Conservation (phyloP, 495 filamentous ascomycete genomes). For the Penicillium paxilli region DNA sequence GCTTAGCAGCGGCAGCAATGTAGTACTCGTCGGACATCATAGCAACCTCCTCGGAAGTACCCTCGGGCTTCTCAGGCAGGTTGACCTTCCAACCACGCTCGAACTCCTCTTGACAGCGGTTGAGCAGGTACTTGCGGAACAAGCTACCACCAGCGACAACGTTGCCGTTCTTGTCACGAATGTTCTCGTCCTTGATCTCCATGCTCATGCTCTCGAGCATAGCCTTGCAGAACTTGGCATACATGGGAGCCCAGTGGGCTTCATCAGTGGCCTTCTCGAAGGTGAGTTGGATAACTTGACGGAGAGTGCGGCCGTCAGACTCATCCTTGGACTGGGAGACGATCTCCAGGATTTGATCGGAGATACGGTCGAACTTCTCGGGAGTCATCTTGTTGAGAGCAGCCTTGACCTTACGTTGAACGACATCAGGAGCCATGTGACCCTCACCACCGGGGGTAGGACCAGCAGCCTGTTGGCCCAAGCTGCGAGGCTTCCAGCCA, state of each 20-base stretch:
- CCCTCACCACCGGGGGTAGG: slow-evolving; percentile 55
- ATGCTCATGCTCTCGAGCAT: slow-evolving; percentile 96
- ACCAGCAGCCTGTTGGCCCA: slow-evolving; percentile 51
- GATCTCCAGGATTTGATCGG: slow-evolving; percentile 89
- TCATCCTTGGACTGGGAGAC: slow-evolving; percentile 95
- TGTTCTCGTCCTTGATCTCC: slow-evolving; percentile 93
- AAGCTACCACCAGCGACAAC: slow-evolving; percentile 88
- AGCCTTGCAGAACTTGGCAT: slow-evolving; percentile 95
- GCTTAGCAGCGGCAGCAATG: slow-evolving; percentile 90
- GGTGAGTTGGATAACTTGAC: slow-evolving; percentile 96
- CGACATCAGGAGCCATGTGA: slow-evolving; percentile 83
- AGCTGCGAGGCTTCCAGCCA: slow-evolving; percentile 89
- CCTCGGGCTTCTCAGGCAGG: slow-evolving; percentile 79
- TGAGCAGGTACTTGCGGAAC: slow-evolving; percentile 98
- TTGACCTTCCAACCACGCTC: slow-evolving; percentile 97
- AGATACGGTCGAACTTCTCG: slow-evolving; percentile 96
- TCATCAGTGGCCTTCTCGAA: slow-evolving; percentile 99
- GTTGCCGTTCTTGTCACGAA: slow-evolving; percentile 79
- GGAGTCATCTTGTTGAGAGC: slow-evolving; percentile 99
- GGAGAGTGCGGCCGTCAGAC: slow-evolving; percentile 87
- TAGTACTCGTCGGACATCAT: slow-evolving; percentile 99
- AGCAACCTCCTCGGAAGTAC: slow-evolving; percentile 65
- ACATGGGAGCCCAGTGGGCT: slow-evolving; percentile 98
- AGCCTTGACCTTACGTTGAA: slow-evolving; percentile 98
- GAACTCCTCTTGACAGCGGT: slow-evolving; percentile 98